A percentile compares a stretch with the other conserved stretches of the same genome.
Conservation (phyloP, 352 stramenopile genomes). For the Pythium dissimile region DNA sequence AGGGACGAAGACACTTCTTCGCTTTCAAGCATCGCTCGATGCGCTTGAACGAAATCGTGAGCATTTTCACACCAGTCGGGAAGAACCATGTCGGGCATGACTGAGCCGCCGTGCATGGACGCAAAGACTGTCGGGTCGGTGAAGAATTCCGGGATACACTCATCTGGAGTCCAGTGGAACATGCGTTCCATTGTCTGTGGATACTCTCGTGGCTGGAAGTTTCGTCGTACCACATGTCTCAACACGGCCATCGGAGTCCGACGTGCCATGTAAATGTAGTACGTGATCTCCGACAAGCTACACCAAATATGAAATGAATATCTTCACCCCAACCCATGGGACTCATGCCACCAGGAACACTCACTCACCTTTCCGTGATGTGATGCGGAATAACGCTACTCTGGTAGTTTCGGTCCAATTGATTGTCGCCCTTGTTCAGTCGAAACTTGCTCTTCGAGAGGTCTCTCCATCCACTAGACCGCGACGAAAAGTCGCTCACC, state of each 20-base stretch:
- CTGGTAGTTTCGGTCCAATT: constrained; percentile 89
- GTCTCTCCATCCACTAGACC: constrained; percentile 76
- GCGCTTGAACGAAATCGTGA: constrained; percentile 82
- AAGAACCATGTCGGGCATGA: constrained; percentile 69
- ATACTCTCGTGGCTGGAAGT: constrained; percentile 95
- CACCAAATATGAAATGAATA: neutral
- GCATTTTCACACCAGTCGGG: constrained; percentile 72
- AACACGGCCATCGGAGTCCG: constrained; percentile 86
- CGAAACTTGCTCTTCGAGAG: constrained; percentile 93
- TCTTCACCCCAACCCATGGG: no score
- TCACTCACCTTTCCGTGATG: constrained; percentile 88
- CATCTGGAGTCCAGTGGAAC: constrained; percentile 94
- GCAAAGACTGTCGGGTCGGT: constrained; percentile 82
- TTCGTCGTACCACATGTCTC: constrained; percentile 80
- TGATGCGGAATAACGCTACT: constrained; percentile 90
- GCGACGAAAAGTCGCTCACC: constrained; percentile 90
- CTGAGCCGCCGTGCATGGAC: constrained; percentile 62
- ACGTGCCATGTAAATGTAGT: constrained; percentile 95
- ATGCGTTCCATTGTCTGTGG: constrained; percentile 86
- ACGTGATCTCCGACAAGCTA: constrained; percentile 92
- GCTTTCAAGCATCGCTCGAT: constrained; percentile 92
- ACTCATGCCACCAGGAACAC: no score
- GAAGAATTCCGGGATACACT: constrained; percentile 96
- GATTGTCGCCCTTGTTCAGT: constrained; percentile 92
- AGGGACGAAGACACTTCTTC: constrained; percentile 80